A percentile compares a stretch with the other conserved stretches of the same genome.
phyloP scores from a whole-genome alignment of 148 eudicot species.

The Vaccinium darrowii region DNA sequence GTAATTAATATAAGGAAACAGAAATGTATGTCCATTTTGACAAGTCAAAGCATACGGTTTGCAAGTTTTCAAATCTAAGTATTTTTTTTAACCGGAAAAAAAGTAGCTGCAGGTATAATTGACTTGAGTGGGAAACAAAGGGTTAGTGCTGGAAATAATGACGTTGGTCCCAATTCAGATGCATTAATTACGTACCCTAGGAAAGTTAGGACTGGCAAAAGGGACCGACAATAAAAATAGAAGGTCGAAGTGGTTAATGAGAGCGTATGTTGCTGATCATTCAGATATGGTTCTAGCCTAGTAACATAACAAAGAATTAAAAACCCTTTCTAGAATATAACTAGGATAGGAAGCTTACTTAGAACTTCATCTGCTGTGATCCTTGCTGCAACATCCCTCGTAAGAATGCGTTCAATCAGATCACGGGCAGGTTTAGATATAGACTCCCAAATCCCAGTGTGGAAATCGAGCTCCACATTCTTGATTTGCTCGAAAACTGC shows the following conservation, averaged over 20 bases:
- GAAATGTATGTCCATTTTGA: neutral
- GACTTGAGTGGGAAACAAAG: neutral
- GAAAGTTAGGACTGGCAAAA: neutral
- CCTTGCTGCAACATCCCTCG: constrained; percentile 63
- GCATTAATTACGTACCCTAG: neutral
- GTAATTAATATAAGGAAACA: neutral
- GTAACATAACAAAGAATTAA: neutral
- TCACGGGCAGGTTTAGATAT: constrained; percentile 86
- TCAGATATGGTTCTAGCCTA: neutral
- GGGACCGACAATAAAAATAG: neutral
- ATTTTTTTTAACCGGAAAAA: too few relatives aligned
- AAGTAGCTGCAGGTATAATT: neutral
- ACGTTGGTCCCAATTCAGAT: neutral
- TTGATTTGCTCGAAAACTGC: constrained; percentile 82
- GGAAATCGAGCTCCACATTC: constrained; percentile 66
- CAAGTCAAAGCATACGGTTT: neutral
- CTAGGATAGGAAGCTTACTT: constrained; percentile 43
- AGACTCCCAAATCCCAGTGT: constrained; percentile 71
- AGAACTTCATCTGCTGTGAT: constrained; percentile 80
- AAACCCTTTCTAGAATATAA: neutral
- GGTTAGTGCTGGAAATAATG: neutral
- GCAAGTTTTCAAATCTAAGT: neutral
- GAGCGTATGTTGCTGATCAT: neutral
- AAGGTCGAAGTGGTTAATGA: neutral
- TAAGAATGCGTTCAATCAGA: constrained; percentile 66